These are phyloP conservation scores for Pinus albicaulis DNA, from an alignment of 75 land plant genomes.

Conservation along the genomic window DNA sequence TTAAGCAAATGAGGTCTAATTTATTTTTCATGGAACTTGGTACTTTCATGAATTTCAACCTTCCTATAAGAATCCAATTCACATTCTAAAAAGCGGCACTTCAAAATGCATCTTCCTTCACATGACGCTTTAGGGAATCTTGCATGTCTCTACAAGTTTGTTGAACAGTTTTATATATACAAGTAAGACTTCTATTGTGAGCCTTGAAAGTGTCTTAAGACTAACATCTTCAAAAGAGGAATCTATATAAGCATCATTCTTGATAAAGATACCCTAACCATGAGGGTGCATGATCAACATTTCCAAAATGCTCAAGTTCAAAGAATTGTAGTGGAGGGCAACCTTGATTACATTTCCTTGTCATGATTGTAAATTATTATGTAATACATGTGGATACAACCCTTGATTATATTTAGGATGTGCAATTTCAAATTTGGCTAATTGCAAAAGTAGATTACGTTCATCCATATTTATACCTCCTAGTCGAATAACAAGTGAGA, in stretches of 20 bases:
- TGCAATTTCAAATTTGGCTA: too few species aligned
- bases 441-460: too few species aligned
- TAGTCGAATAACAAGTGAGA: too few species aligned
- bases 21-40: not conserved
- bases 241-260: slow-evolving; percentile 16
- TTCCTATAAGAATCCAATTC: not conserved
- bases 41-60: slow-evolving; percentile 2
- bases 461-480: too few species aligned
- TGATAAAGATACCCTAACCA: not conserved
- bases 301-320: too few species aligned
- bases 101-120: not conserved
- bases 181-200: slow-evolving; percentile 8
- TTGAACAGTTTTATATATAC: slow-evolving; percentile 15
- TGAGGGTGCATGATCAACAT: not conserved
- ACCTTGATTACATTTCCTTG: too few species aligned
- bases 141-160: slow-evolving; percentile 10
- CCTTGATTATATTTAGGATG: too few species aligned
- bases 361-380: too few species aligned
- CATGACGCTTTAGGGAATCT: slow-evolving; percentile 1
- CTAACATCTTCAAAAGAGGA: slow-evolving; percentile 16
- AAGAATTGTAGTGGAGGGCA: too few species aligned
- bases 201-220: slow-evolving; percentile 9
- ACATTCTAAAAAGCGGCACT: not conserved
- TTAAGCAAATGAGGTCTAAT: slow-evolving; percentile 8
- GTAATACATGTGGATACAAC: too few species aligned